Evolutionary conservation across 2,329 filamentous ascomycete species (phyloP).

Genomic region (Alternaria angustiovoidea): DNA sequence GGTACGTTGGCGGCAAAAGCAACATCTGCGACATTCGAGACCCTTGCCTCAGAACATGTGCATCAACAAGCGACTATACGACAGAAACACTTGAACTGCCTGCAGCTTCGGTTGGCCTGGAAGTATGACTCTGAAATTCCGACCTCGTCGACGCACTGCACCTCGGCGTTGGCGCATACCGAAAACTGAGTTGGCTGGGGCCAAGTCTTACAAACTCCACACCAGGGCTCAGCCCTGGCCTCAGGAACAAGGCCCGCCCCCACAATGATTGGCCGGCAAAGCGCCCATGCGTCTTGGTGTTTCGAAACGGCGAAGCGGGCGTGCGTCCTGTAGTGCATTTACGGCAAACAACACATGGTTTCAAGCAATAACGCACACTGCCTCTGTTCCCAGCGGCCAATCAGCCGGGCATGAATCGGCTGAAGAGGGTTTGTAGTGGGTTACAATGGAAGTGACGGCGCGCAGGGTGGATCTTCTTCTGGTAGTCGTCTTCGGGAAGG

Average conservation of each 20-base stretch:
- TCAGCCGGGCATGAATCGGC: neutral
- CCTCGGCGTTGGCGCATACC: conserved; percentile 3
- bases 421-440: neutral
- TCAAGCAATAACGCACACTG: conserved; percentile 13
- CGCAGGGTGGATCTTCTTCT: conserved; percentile 5
- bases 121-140: neutral
- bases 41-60: neutral
- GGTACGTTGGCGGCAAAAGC: conserved; percentile 14
- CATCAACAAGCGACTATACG: conserved; percentile 1
- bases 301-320: conserved; percentile 28
- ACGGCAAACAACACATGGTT: conserved; percentile 23
- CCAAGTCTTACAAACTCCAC: conserved; percentile 14
- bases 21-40: conserved; percentile 5
- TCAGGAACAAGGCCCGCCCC: conserved; percentile 18
- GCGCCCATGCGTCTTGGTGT: conserved; percentile 25
- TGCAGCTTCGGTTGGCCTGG: neutral
- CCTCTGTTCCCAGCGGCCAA: conserved; percentile 10
- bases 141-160: neutral
- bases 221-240: conserved; percentile 13
- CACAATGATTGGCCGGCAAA: conserved; percentile 26
- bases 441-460: conserved; percentile 2
- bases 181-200: conserved; percentile 12
- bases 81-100: neutral
- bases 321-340: conserved; percentile 9
- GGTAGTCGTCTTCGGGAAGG: neutral